Evolutionary conservation across 108 stramenopile genomes (phyloP).

Genomic region (Skeletonema grethae): DNA sequence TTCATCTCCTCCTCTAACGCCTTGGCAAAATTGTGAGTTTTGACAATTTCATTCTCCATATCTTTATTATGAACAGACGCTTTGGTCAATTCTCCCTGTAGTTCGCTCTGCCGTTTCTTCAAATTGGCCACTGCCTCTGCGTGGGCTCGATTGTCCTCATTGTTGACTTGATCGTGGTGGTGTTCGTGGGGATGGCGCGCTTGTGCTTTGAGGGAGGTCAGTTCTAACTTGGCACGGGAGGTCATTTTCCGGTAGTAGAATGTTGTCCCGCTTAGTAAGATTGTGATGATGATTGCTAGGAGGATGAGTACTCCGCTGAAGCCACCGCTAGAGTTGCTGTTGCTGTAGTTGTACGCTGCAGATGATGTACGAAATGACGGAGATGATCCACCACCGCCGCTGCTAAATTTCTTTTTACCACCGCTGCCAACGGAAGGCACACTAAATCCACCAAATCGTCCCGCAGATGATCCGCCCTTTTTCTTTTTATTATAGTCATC

Average conservation of each 20-base stretch:
- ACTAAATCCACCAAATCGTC: neutral
- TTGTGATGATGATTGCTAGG: neutral
- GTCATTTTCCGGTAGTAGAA: conserved; percentile 2
- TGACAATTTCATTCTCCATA: neutral
- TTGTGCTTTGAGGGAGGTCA: neutral
- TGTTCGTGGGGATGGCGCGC: neutral
- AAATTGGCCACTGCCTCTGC: neutral
- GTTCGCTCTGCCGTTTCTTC: neutral
- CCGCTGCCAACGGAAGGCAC: neutral
- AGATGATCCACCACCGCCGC: neutral
- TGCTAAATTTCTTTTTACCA: neutral
- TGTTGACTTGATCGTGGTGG: neutral
- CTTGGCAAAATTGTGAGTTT: neutral
- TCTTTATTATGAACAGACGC: neutral
- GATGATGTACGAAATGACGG: neutral
- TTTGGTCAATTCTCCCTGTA: neutral
- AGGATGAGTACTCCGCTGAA: neutral
- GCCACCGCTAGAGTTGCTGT: neutral
- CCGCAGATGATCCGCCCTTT: neutral
- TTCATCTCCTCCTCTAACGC: neutral
- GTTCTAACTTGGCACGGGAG: neutral
- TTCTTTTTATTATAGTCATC: neutral
- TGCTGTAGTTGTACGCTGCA: neutral
- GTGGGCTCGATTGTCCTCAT: neutral
- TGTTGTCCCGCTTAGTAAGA: neutral